Evolutionary conservation across 768 basidiomycete species (phyloP).

Genomic region (Russula emetica): DNA sequence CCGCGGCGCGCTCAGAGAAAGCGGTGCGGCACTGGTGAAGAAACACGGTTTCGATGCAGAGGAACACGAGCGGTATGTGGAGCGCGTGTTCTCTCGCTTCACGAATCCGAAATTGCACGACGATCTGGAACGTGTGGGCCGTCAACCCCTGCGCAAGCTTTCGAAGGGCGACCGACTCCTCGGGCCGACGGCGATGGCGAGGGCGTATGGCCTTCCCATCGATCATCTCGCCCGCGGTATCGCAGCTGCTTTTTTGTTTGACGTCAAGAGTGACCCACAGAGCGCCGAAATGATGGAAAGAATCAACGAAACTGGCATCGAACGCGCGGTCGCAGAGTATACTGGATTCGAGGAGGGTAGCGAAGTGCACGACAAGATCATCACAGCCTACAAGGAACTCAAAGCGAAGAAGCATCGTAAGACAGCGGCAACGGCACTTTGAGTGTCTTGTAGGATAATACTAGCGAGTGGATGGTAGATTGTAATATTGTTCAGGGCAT

Average conservation of each 20-base stretch:
- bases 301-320: conserved; percentile 33
- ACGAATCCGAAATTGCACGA: conserved; percentile 38
- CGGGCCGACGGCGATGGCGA: conserved; percentile 38
- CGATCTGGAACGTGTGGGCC: conserved; percentile 37
- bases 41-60: conserved; percentile 31
- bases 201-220: conserved; percentile 33
- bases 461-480: background rate
- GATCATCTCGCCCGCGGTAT: conserved; percentile 36
- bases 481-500: too few species aligned
- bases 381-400: conserved; percentile 29
- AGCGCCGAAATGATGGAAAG: conserved; percentile 34
- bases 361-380: conserved; percentile 29
- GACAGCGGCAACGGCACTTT: background rate
- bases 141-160: conserved; percentile 41
- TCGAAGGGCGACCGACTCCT: conserved; percentile 37
- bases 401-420: background rate
- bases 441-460: background rate
- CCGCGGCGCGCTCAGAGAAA: conserved; percentile 36
- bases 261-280: conserved; percentile 36
- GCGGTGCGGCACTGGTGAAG: conserved; percentile 37
- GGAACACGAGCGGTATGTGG: conserved; percentile 34
- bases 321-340: conserved; percentile 32
- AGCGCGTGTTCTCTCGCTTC: conserved; percentile 36
- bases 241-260: conserved; percentile 37
- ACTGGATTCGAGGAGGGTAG: conserved; percentile 32